Conservation (phyloP, 2,329 filamentous ascomycete species). For the Cladosporium velox region DNA sequence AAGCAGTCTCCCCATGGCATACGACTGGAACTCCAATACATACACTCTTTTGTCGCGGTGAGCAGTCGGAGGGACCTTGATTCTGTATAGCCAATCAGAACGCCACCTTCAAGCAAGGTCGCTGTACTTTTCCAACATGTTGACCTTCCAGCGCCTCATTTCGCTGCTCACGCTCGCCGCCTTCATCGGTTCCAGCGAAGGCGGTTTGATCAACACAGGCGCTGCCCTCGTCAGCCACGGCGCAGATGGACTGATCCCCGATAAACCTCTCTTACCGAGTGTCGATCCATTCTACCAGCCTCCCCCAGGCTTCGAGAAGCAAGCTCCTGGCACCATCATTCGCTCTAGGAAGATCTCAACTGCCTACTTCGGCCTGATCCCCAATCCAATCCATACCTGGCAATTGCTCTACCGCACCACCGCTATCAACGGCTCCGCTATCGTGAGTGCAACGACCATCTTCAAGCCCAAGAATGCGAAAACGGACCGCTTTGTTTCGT, state of each 20-base stretch:
- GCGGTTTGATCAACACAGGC: neutral
- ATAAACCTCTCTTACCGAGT: slow-evolving; percentile 19
- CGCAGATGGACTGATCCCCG: neutral
- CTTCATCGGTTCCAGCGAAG: neutral
- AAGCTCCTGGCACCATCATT: slow-evolving; percentile 31
- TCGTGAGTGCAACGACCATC: slow-evolving; percentile 32
- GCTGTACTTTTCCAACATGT: neutral
- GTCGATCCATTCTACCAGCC: slow-evolving; percentile 35
- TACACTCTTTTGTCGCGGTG: neutral
- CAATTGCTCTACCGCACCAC: slow-evolving; percentile 34
- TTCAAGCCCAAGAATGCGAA: slow-evolving; percentile 29
- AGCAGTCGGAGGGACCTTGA: neutral
- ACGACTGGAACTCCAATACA: neutral
- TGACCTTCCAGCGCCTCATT: neutral
- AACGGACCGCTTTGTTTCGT: slow-evolving; percentile 33
- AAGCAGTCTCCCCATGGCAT: neutral
- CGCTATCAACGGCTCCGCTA: slow-evolving; percentile 31
- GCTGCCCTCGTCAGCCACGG: neutral
- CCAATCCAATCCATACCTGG: slow-evolving; percentile 26
- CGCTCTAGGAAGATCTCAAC: slow-evolving; percentile 26
- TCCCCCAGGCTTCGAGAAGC: slow-evolving; percentile 28
- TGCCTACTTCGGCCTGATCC: slow-evolving; percentile 32
- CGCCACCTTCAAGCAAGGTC: neutral
- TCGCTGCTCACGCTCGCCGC: neutral
- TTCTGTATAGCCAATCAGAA: neutral